Percentiles rank a stretch among this genome's conserved stretches.
phyloP scores from a whole-genome alignment of 306 rosid genomes.

The Betula pendula region DNA sequence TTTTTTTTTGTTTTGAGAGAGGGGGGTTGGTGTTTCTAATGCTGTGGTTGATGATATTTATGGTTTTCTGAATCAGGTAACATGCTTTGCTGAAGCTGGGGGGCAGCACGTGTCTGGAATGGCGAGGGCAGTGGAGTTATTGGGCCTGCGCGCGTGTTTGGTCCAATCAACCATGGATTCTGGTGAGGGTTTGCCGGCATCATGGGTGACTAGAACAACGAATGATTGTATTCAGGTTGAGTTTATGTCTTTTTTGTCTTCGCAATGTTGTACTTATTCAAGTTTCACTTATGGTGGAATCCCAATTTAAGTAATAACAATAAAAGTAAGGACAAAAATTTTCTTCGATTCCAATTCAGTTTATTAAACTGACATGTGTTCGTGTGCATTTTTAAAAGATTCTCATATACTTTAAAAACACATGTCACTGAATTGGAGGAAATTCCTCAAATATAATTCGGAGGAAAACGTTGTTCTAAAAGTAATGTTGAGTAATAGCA shows the following conservation, averaged over 20 bases:
- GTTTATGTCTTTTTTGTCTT: not conserved
- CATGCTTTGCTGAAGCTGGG: slow-evolving; percentile 95
- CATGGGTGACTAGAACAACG: slow-evolving; percentile 62
- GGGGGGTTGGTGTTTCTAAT: not conserved
- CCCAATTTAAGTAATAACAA: not conserved
- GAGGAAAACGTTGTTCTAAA: too few species aligned
- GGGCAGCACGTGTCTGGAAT: slow-evolving; percentile 80
- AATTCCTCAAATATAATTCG: too few species aligned
- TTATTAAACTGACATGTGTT: too few species aligned
- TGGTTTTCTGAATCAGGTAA: slow-evolving; percentile 49
- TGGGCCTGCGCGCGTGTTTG: slow-evolving; percentile 86
- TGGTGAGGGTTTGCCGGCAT: slow-evolving; percentile 71
- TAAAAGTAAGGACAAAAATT: too few species aligned
- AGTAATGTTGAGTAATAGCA: not conserved
- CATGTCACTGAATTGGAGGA: too few species aligned
- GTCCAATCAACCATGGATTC: slow-evolving; percentile 75
- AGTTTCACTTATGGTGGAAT: not conserved
- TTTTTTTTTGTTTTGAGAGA: too few species aligned
- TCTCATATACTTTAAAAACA: too few species aligned
- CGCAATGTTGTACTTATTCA: not conserved
- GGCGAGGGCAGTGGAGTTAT: slow-evolving; percentile 65
- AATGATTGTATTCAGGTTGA: slow-evolving; percentile 65
- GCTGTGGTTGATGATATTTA: not conserved
- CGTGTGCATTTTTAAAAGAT: too few species aligned
- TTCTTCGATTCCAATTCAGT: too few species aligned